Conservation (phyloP, 306 rosid genomes). For the Pyrus pyrifolia region DNA sequence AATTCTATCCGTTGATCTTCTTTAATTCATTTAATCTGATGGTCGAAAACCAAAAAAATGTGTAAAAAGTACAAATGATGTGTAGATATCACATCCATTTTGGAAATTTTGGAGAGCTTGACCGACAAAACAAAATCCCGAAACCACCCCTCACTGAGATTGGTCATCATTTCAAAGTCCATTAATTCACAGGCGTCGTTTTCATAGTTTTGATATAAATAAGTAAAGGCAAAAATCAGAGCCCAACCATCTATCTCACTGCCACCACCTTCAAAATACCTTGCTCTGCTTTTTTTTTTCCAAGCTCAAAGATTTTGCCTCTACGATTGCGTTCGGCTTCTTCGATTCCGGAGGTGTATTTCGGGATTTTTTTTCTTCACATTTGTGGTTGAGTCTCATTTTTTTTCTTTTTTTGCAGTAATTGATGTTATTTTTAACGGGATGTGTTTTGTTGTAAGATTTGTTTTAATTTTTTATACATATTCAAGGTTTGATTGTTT, state of each 20-base stretch:
- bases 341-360: background rate
- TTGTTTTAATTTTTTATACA: background rate
- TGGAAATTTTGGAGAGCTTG: background rate
- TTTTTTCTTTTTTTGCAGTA: no score
- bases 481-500: background rate
- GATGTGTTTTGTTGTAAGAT: background rate
- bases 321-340: background rate
- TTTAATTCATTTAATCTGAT: no score
- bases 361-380: background rate
- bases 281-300: background rate
- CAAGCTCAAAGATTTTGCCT: background rate
- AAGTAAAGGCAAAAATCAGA: background rate
- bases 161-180: background rate
- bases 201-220: background rate
- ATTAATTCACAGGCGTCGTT: background rate
- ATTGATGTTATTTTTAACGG: background rate
- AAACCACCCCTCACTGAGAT: background rate
- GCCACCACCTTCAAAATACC: background rate
- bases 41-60: no score
- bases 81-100: background rate
- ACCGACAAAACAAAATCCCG: background rate
- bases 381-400: no score
- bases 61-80: rapidly evolving
- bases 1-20: no score
- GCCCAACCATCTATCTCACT: no score